Conservation (phyloP, 2,329 filamentous ascomycete genomes). For the Fusarium algeriense region DNA sequence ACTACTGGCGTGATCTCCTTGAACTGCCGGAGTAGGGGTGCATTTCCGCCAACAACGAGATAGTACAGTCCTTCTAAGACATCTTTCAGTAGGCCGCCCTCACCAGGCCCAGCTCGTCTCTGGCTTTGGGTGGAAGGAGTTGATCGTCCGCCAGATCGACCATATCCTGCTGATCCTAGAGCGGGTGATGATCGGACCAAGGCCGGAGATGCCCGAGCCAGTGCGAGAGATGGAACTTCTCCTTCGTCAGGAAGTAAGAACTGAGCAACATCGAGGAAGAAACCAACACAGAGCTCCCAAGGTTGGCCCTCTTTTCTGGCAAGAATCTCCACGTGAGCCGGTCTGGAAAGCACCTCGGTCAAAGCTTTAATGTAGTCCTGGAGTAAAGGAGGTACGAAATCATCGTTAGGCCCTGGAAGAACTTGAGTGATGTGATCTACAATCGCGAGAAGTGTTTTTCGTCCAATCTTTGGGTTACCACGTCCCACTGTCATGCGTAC, state of each 20-base stretch:
- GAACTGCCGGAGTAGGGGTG: slow-evolving; percentile 70
- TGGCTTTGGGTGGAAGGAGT: slow-evolving; percentile 50
- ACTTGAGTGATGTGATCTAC: slow-evolving; percentile 85
- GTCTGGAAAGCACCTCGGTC: slow-evolving; percentile 75
- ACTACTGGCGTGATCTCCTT: slow-evolving; percentile 68
- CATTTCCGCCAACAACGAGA: slow-evolving; percentile 74
- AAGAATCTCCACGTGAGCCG: slow-evolving; percentile 84
- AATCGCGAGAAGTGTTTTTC: slow-evolving; percentile 82
- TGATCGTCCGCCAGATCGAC: slow-evolving; percentile 48
- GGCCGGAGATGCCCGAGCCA: slow-evolving; percentile 61
- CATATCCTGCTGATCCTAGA: slow-evolving; percentile 49
- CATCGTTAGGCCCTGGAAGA: slow-evolving; percentile 71
- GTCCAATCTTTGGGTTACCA: slow-evolving; percentile 75
- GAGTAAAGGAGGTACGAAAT: slow-evolving; percentile 76
- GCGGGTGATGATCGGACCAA: slow-evolving; percentile 61
- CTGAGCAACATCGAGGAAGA: slow-evolving; percentile 74
- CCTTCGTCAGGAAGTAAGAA: slow-evolving; percentile 59
- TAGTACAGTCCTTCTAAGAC: slow-evolving; percentile 72
- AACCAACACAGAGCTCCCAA: slow-evolving; percentile 78
- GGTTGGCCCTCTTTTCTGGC: slow-evolving; percentile 65
- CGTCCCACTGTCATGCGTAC: slow-evolving; percentile 79
- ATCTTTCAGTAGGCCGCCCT: slow-evolving; percentile 53
- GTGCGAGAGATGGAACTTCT: slow-evolving; percentile 51
- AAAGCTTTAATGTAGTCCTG: slow-evolving; percentile 85
- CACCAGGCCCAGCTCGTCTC: slow-evolving; percentile 44